Evolutionary conservation across 2,329 filamentous ascomycete genomes (phyloP).

Genomic region (Nemania sp.): DNA sequence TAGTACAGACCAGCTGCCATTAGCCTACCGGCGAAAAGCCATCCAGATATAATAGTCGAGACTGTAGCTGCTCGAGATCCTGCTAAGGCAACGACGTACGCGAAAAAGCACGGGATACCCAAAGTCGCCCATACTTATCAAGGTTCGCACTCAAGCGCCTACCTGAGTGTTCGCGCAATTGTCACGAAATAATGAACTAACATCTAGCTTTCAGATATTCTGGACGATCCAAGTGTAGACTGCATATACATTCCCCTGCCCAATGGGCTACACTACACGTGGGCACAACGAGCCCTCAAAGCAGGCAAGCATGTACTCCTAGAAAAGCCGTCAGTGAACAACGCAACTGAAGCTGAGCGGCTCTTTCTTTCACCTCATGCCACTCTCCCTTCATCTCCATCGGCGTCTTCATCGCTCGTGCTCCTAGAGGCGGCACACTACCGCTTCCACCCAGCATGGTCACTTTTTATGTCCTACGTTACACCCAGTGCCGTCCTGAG

Average conservation of each 20-base stretch:
- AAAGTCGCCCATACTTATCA: conserved; percentile 63
- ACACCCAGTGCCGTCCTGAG: conserved; percentile 54
- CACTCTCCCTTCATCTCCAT: conserved; percentile 45
- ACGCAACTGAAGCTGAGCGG: conserved; percentile 57
- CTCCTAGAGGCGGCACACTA: conserved; percentile 66
- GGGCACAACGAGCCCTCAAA: conserved; percentile 60
- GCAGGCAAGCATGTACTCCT: conserved; percentile 67
- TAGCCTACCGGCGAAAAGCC: conserved; percentile 62
- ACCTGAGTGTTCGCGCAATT: not conserved
- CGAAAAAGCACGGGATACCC: conserved; percentile 64
- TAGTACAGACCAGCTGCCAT: conserved; percentile 54
- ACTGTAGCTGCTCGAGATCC: conserved; percentile 65
- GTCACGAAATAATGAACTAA: not conserved
- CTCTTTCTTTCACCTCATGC: conserved; percentile 58
- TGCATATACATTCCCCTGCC: conserved; percentile 65
- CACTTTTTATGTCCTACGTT: conserved; percentile 56
- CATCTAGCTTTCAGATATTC: conserved; percentile 46
- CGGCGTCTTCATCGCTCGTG: conserved; percentile 54
- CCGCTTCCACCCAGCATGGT: conserved; percentile 63
- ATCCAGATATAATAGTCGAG: conserved; percentile 65
- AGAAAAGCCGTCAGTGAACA: conserved; percentile 65
- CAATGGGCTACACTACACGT: conserved; percentile 58
- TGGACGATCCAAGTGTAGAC: conserved; percentile 59
- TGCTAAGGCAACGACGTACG: conserved; percentile 60
- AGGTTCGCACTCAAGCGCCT: conserved; percentile 47